Conservation (phyloP, 805 yeast species). For the Phaffomyces thermotolerans region DNA sequence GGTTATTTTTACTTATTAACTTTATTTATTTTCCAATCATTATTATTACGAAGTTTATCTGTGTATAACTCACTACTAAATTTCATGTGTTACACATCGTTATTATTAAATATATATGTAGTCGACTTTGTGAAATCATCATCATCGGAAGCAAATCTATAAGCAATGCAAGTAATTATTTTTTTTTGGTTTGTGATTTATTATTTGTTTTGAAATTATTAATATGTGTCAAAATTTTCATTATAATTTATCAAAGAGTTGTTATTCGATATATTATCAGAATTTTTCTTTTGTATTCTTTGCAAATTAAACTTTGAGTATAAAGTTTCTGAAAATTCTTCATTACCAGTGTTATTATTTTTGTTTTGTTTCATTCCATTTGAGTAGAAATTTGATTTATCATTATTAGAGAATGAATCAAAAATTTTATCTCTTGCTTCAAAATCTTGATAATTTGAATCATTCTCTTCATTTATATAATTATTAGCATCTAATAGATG, state of each 20-base stretch:
- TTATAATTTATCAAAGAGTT: conserved; percentile 2
- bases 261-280: neutral
- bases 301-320: conserved; percentile 13
- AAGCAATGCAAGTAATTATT: neutral
- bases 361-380: neutral
- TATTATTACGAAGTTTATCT: too few relatives aligned
- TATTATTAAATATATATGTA: too few relatives aligned
- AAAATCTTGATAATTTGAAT: neutral
- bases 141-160: neutral
- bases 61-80: too few relatives aligned
- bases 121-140: too few relatives aligned
- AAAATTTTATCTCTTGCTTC: neutral
- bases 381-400: too few relatives aligned
- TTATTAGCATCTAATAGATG: neutral
- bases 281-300: conserved; percentile 1
- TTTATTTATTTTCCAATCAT: neutral
- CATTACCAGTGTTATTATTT: neutral
- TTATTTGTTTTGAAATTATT: neutral
- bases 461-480: neutral
- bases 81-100: too few relatives aligned
- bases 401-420: neutral
- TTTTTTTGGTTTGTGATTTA: neutral
- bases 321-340: conserved; percentile 6
- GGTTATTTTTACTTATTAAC: neutral
- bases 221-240: conserved; percentile 8